These are phyloP conservation scores for Cyclocybe aegerita DNA, from an alignment of 768 basidiomycete genomes.

Conservation along the genomic window DNA sequence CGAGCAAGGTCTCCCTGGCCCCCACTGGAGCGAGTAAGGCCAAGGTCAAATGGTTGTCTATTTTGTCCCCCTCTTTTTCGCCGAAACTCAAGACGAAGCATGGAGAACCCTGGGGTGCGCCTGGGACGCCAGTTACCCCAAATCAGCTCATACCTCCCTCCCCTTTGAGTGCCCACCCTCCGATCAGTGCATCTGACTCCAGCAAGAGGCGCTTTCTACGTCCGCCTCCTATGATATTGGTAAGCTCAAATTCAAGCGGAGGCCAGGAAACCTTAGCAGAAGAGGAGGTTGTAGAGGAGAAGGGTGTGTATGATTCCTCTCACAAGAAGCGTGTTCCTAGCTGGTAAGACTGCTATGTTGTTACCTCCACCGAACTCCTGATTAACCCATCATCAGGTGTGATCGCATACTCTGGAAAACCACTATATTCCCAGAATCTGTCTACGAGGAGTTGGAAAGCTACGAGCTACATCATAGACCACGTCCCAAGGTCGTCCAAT, in stretches of 20 bases:
- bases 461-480: conserved; percentile 26
- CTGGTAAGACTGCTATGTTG: conserved; percentile 49
- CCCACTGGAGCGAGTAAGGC: conserved; percentile 9
- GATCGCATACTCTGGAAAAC: conserved; percentile 85
- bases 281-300: conserved; percentile 36
- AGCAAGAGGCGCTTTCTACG: conserved; percentile 16
- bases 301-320: conserved; percentile 79
- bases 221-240: conserved; percentile 28
- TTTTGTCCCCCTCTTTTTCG: conserved; percentile 21
- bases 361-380: not conserved
- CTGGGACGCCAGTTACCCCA: conserved; percentile 8
- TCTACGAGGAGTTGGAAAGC: conserved; percentile 33
- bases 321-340: conserved; percentile 81
- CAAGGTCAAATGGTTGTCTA: conserved; percentile 17
- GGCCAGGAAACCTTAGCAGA: conserved; percentile 30
- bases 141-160: not conserved
- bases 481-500: conserved; percentile 26
- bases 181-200: not conserved
- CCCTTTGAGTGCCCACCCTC: not conserved
- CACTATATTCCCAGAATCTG: conserved; percentile 50
- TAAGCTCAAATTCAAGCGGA: conserved; percentile 23
- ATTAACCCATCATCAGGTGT: conserved; percentile 49
- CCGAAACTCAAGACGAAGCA: conserved; percentile 9
- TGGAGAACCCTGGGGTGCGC: conserved; percentile 1
- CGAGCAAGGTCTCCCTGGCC: conserved; percentile 10